These are phyloP conservation scores for Aspergillus thermomutatus DNA, from an alignment of 2,329 filamentous ascomycete species.

Conservation along the genomic window DNA sequence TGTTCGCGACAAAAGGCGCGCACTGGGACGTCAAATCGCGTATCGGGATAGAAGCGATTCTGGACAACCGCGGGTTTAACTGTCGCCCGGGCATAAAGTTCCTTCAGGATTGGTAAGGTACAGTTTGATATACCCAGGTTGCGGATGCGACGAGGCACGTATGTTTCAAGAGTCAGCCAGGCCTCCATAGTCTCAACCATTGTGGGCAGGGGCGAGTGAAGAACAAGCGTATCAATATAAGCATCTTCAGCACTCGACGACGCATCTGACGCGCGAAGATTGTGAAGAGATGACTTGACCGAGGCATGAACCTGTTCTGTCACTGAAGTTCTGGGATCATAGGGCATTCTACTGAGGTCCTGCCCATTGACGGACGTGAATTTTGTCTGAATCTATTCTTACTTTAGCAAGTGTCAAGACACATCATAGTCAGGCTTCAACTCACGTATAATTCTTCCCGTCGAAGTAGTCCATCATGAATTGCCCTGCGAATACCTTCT, in stretches of 20 bases:
- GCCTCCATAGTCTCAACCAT: constrained; percentile 56
- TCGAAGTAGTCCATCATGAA: constrained; percentile 56
- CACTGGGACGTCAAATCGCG: constrained; percentile 58
- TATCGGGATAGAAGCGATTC: constrained; percentile 66
- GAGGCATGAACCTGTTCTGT: constrained; percentile 65
- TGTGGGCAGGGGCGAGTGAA: constrained; percentile 56
- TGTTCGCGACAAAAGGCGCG: constrained; percentile 55
- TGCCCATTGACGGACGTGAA: constrained; percentile 67
- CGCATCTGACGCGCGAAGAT: constrained; percentile 47
- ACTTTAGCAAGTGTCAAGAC: background rate
- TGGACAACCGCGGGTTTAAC: constrained; percentile 65
- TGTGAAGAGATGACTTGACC: constrained; percentile 62
- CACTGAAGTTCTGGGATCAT: constrained; percentile 57
- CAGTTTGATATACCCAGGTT: constrained; percentile 74
- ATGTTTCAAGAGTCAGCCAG: constrained; percentile 64
- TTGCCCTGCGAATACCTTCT: constrained; percentile 60
- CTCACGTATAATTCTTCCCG: constrained; percentile 63
- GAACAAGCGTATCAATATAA: constrained; percentile 58
- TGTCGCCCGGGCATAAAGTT: constrained; percentile 44
- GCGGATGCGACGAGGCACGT: constrained; percentile 62
- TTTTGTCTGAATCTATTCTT: constrained; percentile 71
- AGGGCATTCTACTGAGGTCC: constrained; percentile 59
- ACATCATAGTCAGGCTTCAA: background rate
- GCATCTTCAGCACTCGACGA: constrained; percentile 34
- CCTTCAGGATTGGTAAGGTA: constrained; percentile 54